These are phyloP conservation scores for Nitzschia sp. DNA, from an alignment of 108 stramenopile genomes.

Conservation along the genomic window DNA sequence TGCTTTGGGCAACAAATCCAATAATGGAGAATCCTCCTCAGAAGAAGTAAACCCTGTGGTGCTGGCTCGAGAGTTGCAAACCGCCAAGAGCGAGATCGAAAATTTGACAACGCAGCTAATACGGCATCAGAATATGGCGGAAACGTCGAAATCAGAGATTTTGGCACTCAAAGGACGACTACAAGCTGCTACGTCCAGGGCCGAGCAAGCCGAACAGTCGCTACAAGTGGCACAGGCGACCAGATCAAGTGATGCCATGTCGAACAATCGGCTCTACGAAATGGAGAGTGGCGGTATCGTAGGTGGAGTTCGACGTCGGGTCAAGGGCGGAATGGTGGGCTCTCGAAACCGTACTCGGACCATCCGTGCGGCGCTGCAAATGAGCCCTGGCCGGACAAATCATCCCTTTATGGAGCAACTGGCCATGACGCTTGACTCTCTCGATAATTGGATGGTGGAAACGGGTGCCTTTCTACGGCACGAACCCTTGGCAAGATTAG, in stretches of 20 bases:
- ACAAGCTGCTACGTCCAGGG: conserved; percentile 57
- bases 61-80: conserved; percentile 2
- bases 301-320: conserved; percentile 22
- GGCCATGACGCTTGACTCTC: conserved; percentile 66
- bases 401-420: conserved; percentile 55
- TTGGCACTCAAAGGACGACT: conserved; percentile 73
- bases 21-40: not conserved
- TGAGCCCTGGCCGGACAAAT: conserved; percentile 53
- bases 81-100: conserved; percentile 53
- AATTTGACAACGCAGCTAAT: conserved; percentile 70
- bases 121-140: conserved; percentile 62
- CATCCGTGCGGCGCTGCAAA: conserved; percentile 67
- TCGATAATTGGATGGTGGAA: conserved; percentile 74
- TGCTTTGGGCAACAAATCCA: conserved; percentile 13
- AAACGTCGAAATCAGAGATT: conserved; percentile 61
- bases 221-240: conserved; percentile 1
- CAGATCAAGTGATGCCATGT: not conserved
- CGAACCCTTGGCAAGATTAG: conserved; percentile 78
- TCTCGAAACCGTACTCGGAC: conserved; percentile 41
- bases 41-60: not conserved
- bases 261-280: conserved; percentile 29
- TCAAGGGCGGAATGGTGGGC: conserved; percentile 40
- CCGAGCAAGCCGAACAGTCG: conserved; percentile 65
- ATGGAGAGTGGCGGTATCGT: conserved; percentile 31
- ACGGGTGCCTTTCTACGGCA: conserved; percentile 67